Evolutionary conservation across 179 eudicot genomes (phyloP).

Genomic region (Spergularia azorica): DNA sequence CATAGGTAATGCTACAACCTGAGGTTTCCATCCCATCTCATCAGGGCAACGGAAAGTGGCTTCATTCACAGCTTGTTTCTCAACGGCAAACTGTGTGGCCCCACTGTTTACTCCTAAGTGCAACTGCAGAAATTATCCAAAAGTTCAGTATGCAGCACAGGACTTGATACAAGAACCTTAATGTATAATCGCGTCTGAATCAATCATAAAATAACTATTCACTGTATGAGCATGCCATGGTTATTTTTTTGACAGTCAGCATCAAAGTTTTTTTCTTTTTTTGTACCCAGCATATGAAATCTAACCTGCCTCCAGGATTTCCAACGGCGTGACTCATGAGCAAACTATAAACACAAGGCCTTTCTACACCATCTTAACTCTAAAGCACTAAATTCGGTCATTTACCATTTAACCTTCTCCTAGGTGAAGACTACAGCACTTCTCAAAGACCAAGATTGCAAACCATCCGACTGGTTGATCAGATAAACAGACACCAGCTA

Average conservation of each 20-base stretch:
- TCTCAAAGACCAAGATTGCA: too few species aligned
- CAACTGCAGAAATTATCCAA: conserved; percentile 34
- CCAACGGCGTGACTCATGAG: background rate
- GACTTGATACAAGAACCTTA: background rate
- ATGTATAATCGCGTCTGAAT: background rate
- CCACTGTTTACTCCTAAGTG: conserved; percentile 85
- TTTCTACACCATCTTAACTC: too few species aligned
- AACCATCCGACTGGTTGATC: too few species aligned
- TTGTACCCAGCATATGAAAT: background rate
- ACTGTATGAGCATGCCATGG: conserved; percentile 3
- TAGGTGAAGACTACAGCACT: too few species aligned
- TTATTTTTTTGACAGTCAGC: background rate
- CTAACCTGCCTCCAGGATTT: conserved; percentile 2
- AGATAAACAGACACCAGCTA: too few species aligned
- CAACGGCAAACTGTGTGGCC: conserved; percentile 79
- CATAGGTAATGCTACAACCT: conserved; percentile 45
- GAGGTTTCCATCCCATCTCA: conserved; percentile 99
- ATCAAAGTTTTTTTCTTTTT: conserved; percentile 2
- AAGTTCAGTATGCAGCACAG: background rate
- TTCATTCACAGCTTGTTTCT: conserved; percentile 85
- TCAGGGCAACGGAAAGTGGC: conserved; percentile 97
- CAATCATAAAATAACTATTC: background rate
- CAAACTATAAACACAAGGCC: background rate
- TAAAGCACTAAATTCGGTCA: too few species aligned
- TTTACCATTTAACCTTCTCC: too few species aligned